Evolutionary conservation across 176 grass and related monocot species (phyloP).

Genomic region (Eragrostis nindensis): DNA sequence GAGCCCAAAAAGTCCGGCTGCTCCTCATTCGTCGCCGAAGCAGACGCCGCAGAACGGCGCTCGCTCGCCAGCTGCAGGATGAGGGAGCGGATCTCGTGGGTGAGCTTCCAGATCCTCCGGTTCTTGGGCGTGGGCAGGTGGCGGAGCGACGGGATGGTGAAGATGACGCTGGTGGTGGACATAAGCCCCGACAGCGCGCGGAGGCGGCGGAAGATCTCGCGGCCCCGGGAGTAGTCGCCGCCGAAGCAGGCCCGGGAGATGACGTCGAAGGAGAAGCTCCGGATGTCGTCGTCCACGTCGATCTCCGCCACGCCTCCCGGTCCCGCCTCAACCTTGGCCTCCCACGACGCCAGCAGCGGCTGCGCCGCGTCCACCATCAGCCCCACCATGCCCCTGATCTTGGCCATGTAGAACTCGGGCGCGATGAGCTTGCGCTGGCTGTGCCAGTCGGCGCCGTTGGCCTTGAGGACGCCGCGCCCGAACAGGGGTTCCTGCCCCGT

Average conservation of each 20-base stretch:
- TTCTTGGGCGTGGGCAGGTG: constrained; percentile 59
- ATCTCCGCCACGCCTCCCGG: constrained; percentile 40
- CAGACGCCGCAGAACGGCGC: not conserved
- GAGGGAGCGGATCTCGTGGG: constrained; percentile 53
- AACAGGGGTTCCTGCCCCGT: constrained; percentile 86
- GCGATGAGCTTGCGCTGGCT: constrained; percentile 83
- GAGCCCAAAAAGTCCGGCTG: constrained; percentile 42
- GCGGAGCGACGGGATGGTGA: constrained; percentile 66
- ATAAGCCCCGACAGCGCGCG: constrained; percentile 63
- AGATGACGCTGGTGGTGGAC: constrained; percentile 65
- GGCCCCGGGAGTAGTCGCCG: constrained; percentile 54
- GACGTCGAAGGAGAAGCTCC: constrained; percentile 88
- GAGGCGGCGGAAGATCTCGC: constrained; percentile 74
- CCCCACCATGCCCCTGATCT: constrained; percentile 64
- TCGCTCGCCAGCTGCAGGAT: constrained; percentile 53
- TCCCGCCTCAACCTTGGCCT: constrained; percentile 7
- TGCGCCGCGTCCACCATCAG: constrained; percentile 63
- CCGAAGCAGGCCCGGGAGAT: constrained; percentile 79
- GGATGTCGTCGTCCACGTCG: constrained; percentile 64
- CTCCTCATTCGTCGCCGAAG: not conserved
- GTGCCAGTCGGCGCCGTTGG: constrained; percentile 71
- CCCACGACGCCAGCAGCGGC: constrained; percentile 62
- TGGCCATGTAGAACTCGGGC: constrained; percentile 82
- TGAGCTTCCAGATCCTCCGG: constrained; percentile 54
- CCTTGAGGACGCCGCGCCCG: constrained; percentile 77